Base-by-base conservation (phyloP, 2,329 filamentous ascomycete genomes). In the Aspergillus nomiae region DNA sequence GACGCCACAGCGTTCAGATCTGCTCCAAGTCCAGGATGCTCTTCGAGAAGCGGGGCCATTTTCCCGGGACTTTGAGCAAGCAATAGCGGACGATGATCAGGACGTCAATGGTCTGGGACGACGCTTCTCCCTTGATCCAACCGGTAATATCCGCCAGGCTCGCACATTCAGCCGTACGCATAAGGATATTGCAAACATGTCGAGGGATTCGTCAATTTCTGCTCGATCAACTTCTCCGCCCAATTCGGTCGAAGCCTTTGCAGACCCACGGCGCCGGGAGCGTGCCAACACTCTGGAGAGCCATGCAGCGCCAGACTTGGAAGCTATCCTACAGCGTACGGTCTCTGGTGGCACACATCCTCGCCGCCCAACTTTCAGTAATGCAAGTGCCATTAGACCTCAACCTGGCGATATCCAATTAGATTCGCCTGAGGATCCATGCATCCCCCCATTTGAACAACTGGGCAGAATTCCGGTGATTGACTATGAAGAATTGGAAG, bases 211-310 rank as follows among this genome's bases (percentile, higher is more conserved):
- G 21, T 86, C 84, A 5, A 75, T 77, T 3, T 85, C 85, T 26
- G 87, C 86, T 55, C 86, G 92, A 60, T 92, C 92, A 1, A 82
- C 87, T 2, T 98, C 95, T 7, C 94, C 94, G 12, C 95, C 95
- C 9, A 99, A 97, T 77, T 99, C 95, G 0, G 93, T 99, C 58
- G 96, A 98, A 77, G 95, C 95, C 4, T 99, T 99, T 78, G 95
- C 95, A 21, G 92, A 95, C 72, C 92, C 92, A 60, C 90, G 92
- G 57, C 91, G 92, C 63, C 90, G 94, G 63, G 92, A 94, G 74
- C 90, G 94, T 50, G 85, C 87, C 55, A 85, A 87, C 56, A 90
- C 89, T 4, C 75, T 87, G 65, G 92, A 89, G 63, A 90, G 87
- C 75, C 80, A 82, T 68, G 78, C 74, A 19, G 78, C 83, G 38